Percentiles rank a stretch among this genome's conserved stretches.
phyloP scores from a whole-genome alignment of 495 filamentous ascomycete genomes.

The Cercophora samala region DNA sequence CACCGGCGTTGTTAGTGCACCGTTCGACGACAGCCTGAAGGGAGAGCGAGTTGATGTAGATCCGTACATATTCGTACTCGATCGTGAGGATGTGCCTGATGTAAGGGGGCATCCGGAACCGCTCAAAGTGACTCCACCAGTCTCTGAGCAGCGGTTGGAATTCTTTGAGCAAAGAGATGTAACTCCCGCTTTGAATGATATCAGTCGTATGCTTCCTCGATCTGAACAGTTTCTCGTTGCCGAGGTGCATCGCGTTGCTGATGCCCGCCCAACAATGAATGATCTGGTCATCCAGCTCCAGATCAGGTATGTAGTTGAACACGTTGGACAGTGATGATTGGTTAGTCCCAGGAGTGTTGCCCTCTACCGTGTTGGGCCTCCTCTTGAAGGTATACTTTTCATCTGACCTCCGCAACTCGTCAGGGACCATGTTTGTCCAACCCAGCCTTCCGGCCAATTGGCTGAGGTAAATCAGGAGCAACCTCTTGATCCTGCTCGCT shows the following conservation, averaged over 20 bases:
- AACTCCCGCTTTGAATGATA: conserved; percentile 79
- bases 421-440: conserved; percentile 89
- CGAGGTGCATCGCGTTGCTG: conserved; percentile 81
- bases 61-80: conserved; percentile 83
- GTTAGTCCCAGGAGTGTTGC: conserved; percentile 53
- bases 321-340: conserved; percentile 49
- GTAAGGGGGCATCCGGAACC: conserved; percentile 64
- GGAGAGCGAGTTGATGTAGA: conserved; percentile 90
- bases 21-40: conserved; percentile 93
- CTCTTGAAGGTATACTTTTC: conserved; percentile 40
- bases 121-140: conserved; percentile 73
- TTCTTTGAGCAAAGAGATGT: conserved; percentile 72
- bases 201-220: conserved; percentile 79
- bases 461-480: conserved; percentile 84
- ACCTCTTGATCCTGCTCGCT: conserved; percentile 74
- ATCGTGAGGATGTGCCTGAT: conserved; percentile 83
- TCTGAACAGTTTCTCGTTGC: conserved; percentile 79
- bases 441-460: conserved; percentile 89
- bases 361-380: conserved; percentile 46
- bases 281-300: conserved; percentile 68
- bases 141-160: conserved; percentile 72
- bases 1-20: conserved; percentile 69
- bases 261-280: conserved; percentile 91
- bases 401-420: conserved; percentile 51
- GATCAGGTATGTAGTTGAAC: conserved; percentile 56